Evolutionary conservation across 2,329 filamentous ascomycete species (phyloP).

Genomic region (Colletotrichum musicola): DNA sequence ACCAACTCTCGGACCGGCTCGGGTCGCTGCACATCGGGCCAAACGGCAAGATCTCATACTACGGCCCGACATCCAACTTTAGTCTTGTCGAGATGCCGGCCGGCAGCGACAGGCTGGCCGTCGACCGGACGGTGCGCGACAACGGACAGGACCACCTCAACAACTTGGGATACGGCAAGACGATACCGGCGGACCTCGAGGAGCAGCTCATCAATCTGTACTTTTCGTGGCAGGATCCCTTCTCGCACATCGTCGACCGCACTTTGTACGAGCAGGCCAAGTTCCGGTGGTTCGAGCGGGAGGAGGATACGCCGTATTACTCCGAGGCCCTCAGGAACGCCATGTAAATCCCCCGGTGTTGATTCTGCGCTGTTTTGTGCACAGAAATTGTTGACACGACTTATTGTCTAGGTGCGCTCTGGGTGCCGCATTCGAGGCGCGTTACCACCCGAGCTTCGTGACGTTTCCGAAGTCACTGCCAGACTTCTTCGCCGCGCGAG

Average conservation of each 20-base stretch:
- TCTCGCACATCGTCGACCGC: constrained; percentile 44
- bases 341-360: constrained; percentile 40
- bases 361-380: too few species aligned
- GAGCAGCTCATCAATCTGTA: constrained; percentile 42
- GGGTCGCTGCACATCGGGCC: constrained; percentile 44
- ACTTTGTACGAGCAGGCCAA: constrained; percentile 42
- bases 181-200: constrained; percentile 36
- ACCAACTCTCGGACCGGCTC: constrained; percentile 45
- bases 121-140: constrained; percentile 44
- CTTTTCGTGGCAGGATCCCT: constrained; percentile 44
- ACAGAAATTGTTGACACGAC: background rate
- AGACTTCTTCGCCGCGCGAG: constrained; percentile 45
- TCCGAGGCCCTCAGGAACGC: constrained; percentile 46
- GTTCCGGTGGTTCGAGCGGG: constrained; percentile 9
- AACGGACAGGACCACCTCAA: constrained; percentile 44
- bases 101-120: constrained; percentile 40
- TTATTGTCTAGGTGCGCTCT: constrained; percentile 49
- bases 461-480: constrained; percentile 49
- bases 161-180: constrained; percentile 41
- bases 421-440: constrained; percentile 56
- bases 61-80: constrained; percentile 46
- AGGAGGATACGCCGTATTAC: constrained; percentile 45
- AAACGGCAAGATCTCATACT: constrained; percentile 43
- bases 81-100: constrained; percentile 44
- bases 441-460: constrained; percentile 55